Conservation (phyloP, 331 rosid genomes). For the Stylosanthes scabra region DNA sequence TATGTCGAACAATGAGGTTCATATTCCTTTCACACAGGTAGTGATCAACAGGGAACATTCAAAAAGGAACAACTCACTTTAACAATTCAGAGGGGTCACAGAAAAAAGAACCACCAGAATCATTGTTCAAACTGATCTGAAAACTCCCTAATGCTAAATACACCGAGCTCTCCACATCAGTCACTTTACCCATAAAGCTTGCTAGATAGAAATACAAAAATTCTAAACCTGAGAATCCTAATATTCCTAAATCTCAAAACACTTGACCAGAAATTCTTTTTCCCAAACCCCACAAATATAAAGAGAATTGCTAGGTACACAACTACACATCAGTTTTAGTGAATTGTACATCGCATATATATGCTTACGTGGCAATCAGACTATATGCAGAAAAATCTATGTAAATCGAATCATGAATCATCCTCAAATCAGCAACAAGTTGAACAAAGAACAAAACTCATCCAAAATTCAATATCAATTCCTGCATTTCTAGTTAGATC, state of each 20-base stretch:
- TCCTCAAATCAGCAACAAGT: not conserved
- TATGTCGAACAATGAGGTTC: not conserved
- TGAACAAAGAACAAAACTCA: not conserved
- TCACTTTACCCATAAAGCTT: conserved; percentile 2
- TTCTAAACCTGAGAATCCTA: not conserved
- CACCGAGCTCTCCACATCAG: not conserved
- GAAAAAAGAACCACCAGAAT: conserved; percentile 5
- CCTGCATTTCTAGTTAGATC: not conserved
- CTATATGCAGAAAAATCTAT: not conserved
- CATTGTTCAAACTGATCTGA: not conserved
- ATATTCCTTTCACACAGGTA: not conserved
- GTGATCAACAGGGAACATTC: conserved; percentile 1
- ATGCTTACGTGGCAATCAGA: not conserved
- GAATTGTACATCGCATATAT: not conserved
- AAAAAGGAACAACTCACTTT: conserved; percentile 13
- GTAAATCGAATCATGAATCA: not conserved
- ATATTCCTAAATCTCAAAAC: not conserved
- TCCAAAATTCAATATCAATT: not conserved
- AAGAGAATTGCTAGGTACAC: not conserved
- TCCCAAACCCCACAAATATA: not conserved
- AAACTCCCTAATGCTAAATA: not conserved
- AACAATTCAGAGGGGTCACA: not conserved
- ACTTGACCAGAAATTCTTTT: conserved; percentile 1
- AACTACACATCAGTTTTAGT: not conserved
- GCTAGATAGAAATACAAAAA: not conserved